Base-by-base conservation (phyloP, 164 flowering plant species). In the Sedum album region DNA sequence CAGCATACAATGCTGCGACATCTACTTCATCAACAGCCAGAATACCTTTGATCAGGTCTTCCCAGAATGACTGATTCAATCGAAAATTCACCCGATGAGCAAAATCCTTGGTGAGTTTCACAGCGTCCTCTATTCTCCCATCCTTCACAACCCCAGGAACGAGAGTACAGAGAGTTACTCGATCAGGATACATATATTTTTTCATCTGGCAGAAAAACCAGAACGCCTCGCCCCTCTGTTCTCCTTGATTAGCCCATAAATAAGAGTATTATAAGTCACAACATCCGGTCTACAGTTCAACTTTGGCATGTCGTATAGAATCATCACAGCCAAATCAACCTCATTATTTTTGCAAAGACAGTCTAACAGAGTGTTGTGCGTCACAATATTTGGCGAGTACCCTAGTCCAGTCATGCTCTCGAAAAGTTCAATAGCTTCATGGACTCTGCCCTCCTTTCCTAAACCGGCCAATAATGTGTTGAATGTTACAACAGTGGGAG, bases 131-230 rank as follows among this genome's bases (percentile, higher is more conserved):
- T 69, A 82, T 65, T 73, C 64, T 76, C 57, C 82, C 81, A 46
- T 69, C 72, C 76, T 84, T 91, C 18, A 91, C 78, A 35, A 91
- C 60, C 57, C 83, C 80, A 46, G 97, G 97, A 60, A 91, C 77
- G 67, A 94, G 86, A 38, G 91, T 85, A 71, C 81, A 86, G 70
- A 94, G 31, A 42, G 98, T 89, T 30, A 91, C 84, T 75, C 70
- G 71, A 76, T 94, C 96, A 66, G 95, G 89, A 49, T 65, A 67
- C 2, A 84, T 61, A 44, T 57, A 31, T 70, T 94, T 94, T 70
- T 75, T 88, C 98, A 94, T 87, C 80, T 87, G 95, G 81, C 84
- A 82, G 80, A 88, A 94, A 72, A 91, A 26, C 86, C 86, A 90
- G 68, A 91, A 79, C 46, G 97, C 98, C 39, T 83, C 80, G 65